Base-by-base conservation (phyloP, 1,284 basidiomycete species). In the Cystobasidium slooffiae region DNA sequence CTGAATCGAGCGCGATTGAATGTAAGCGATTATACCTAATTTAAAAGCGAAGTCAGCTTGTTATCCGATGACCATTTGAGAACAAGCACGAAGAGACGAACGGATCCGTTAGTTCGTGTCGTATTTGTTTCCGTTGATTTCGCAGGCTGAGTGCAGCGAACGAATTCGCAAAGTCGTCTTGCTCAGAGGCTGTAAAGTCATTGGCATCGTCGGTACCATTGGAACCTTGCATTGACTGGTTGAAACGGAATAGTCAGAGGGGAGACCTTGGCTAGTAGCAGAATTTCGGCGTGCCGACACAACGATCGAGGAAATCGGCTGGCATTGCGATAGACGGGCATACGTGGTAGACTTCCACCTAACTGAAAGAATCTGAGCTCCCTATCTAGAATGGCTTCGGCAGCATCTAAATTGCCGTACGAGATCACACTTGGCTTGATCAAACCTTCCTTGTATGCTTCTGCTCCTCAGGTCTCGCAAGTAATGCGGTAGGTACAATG, bases 21-120 rank as follows among this genome's bases (percentile, higher is more conserved):
- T 92, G 92, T 0, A 96, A 81, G 2, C 94, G 88, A 80, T 94
- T 94, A 85, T 88, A 94, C 20, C 93, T 85, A 81, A 18, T 61
- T 22, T 44, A 9, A 10, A 18, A 49, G 20, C 24, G 16, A 10
- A 9, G 18, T 70, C 18, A 67, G 43, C 31, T 52, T 9, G 12
- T 12, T 20, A 47, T n/a, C 20, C 43, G 18, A 51, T 10, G 2
- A 6, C 3, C 31, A n/a, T 12, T 18, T 2, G 41, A n/a, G 9
- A 49, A 20, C 20, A 18, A 61, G 24, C 39, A 10, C 37, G 18
- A 16, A 8, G 4, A 31, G 43, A 73, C 53, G 62, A 43, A 73
- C 70, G 70, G 70, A 43, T 73, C 70, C 8, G 70, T 73, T 18
- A 73, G 63, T 51, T 73, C 70, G 18, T 66, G 56, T 16, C 70